phyloP scores from a whole-genome alignment of 352 stramenopile genomes.

The Globisporangium orthogonon region DNA sequence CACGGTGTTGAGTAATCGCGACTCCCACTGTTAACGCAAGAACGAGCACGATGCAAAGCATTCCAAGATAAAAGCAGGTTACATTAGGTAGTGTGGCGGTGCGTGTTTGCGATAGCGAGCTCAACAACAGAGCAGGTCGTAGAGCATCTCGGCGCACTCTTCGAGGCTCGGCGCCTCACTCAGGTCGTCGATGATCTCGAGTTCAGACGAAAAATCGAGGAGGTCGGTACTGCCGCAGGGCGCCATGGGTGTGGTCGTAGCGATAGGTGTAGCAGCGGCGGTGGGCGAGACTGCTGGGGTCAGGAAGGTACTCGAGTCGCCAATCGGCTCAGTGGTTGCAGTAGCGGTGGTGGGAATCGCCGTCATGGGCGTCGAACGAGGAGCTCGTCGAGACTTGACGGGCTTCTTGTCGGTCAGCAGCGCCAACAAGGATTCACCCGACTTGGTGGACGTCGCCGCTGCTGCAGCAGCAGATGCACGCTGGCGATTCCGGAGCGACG shows the following conservation, averaged over 20 bases:
- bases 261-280: background rate
- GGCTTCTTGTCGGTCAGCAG: conserved; percentile 7
- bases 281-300: background rate
- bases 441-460: background rate
- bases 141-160: conserved; percentile 55
- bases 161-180: conserved; percentile 48
- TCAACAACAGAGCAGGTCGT: conserved; percentile 57
- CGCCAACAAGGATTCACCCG: conserved; percentile 6
- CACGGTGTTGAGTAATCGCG: too few relatives aligned
- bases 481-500: conserved; percentile 2
- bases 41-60: too few relatives aligned
- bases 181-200: conserved; percentile 28
- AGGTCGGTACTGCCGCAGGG: too few relatives aligned
- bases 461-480: background rate
- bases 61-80: background rate
- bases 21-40: too few relatives aligned
- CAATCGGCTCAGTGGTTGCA: background rate
- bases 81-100: background rate
- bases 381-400: background rate
- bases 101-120: background rate
- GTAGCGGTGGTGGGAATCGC: background rate
- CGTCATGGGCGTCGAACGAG: background rate
- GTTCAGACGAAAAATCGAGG: conserved; percentile 2
- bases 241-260: background rate
- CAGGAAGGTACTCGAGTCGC: background rate